Conservation (phyloP, 176 grass and related monocot species). For the Cymbopogon citratus region DNA sequence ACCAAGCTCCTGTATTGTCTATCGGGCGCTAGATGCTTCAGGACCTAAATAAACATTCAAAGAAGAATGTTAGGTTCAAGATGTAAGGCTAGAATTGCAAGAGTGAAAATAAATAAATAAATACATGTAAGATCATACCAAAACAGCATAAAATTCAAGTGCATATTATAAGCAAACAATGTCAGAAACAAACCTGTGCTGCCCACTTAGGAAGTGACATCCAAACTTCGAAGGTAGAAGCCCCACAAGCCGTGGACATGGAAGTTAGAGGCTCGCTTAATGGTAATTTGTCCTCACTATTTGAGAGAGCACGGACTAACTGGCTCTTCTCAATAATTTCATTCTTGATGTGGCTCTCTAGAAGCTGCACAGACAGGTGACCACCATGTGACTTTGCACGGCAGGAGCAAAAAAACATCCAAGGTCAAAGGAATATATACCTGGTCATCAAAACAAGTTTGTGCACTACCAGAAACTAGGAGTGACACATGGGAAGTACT, state of each 20-base stretch:
- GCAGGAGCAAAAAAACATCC: neutral
- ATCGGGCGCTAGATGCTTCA: slow-evolving; percentile 88
- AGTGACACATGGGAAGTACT: slow-evolving; percentile 94
- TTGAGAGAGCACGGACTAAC: slow-evolving; percentile 61
- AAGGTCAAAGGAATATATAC: slow-evolving; percentile 38
- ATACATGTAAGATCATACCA: neutral
- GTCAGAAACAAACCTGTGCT: slow-evolving; percentile 56
- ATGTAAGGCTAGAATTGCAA: slow-evolving; percentile 9
- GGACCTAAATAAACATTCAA: slow-evolving; percentile 63
- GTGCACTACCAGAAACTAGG: slow-evolving; percentile 88
- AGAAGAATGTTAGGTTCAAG: slow-evolving; percentile 9
- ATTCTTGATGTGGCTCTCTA: slow-evolving; percentile 90
- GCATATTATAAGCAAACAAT: slow-evolving; percentile 11
- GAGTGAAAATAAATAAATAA: neutral
- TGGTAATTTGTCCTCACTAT: slow-evolving; percentile 44
- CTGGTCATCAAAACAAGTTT: slow-evolving; percentile 98
- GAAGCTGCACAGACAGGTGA: slow-evolving; percentile 56
- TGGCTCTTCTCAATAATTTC: slow-evolving; percentile 91
- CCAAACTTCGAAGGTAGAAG: slow-evolving; percentile 82
- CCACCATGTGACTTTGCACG: slow-evolving; percentile 13
- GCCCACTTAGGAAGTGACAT: slow-evolving; percentile 96
- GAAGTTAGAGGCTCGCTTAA: slow-evolving; percentile 59
- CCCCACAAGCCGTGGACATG: slow-evolving; percentile 71
- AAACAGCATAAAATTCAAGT: neutral
- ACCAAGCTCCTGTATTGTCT: slow-evolving; percentile 75